Conservation (phyloP, 2,329 filamentous ascomycete genomes). For the Colletotrichum magnum region DNA sequence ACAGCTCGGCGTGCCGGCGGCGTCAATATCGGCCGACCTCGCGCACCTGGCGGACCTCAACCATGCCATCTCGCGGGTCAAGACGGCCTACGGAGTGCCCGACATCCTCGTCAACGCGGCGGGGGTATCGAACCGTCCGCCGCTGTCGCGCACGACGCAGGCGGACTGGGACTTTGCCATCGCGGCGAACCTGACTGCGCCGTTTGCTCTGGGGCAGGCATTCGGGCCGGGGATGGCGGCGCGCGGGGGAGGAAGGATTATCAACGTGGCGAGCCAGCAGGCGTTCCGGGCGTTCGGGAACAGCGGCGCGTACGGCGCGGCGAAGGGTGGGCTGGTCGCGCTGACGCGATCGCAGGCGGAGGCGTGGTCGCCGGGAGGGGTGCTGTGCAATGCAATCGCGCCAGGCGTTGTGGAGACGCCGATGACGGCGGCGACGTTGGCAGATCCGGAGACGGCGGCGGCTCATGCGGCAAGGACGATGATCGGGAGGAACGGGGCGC, state of each 20-base stretch:
- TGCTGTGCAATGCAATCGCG: conserved; percentile 52
- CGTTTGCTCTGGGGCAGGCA: conserved; percentile 49
- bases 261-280: conserved; percentile 52
- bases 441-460: conserved; percentile 42
- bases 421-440: conserved; percentile 44
- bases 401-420: conserved; percentile 50
- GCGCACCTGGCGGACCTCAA: conserved; percentile 43
- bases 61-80: conserved; percentile 37
- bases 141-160: conserved; percentile 47
- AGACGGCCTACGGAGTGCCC: conserved; percentile 43
- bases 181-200: conserved; percentile 51
- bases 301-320: conserved; percentile 51
- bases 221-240: conserved; percentile 51
- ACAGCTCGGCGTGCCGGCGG: conserved; percentile 45
- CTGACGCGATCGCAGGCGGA: conserved; percentile 52
- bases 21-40: conserved; percentile 42
- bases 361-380: conserved; percentile 51
- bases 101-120: conserved; percentile 53
- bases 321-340: conserved; percentile 49
- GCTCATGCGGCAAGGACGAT: conserved; percentile 48
- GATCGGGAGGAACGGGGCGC: conserved; percentile 49
- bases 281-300: conserved; percentile 50
- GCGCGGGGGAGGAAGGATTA: conserved; percentile 50
- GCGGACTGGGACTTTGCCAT: conserved; percentile 50
- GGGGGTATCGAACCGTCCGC: conserved; percentile 48